Conservation (phyloP, 805 yeast species). For the Phaffomyces antillensis region DNA sequence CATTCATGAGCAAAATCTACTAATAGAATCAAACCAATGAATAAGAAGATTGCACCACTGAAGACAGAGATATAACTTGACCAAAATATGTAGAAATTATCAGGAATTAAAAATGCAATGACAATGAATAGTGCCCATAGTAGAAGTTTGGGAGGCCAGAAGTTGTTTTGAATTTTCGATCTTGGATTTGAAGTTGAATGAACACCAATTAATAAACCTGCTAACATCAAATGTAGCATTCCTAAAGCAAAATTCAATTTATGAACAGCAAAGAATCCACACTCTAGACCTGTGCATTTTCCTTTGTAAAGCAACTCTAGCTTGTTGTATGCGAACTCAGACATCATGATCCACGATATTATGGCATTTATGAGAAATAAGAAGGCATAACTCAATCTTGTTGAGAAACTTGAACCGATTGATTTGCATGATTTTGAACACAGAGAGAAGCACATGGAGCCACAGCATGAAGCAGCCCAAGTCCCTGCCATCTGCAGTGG, state of each 20-base stretch:
- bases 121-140: conserved; percentile 51
- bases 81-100: conserved; percentile 78
- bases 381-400: conserved; percentile 81
- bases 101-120: conserved; percentile 75
- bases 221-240: conserved; percentile 64
- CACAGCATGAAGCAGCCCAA: conserved; percentile 66
- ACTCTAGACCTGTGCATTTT: conserved; percentile 75
- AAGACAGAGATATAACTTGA: conserved; percentile 86
- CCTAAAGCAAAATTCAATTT: conserved; percentile 87
- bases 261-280: conserved; percentile 95
- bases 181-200: conserved; percentile 72
- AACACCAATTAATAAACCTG: conserved; percentile 62
- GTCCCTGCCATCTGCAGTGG: conserved; percentile 59
- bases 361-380: conserved; percentile 71
- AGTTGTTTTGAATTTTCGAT: conserved; percentile 82
- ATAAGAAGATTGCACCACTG: conserved; percentile 76
- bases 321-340: conserved; percentile 69
- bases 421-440: conserved; percentile 45
- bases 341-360: conserved; percentile 86
- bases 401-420: conserved; percentile 62
- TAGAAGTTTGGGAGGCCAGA: conserved; percentile 74
- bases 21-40: conserved; percentile 81
- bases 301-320: conserved; percentile 64
- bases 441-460: conserved; percentile 74
- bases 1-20: conserved; percentile 98